Evolutionary conservation across 148 eudicot species (phyloP).

Genomic region (Simmondsia chinensis): DNA sequence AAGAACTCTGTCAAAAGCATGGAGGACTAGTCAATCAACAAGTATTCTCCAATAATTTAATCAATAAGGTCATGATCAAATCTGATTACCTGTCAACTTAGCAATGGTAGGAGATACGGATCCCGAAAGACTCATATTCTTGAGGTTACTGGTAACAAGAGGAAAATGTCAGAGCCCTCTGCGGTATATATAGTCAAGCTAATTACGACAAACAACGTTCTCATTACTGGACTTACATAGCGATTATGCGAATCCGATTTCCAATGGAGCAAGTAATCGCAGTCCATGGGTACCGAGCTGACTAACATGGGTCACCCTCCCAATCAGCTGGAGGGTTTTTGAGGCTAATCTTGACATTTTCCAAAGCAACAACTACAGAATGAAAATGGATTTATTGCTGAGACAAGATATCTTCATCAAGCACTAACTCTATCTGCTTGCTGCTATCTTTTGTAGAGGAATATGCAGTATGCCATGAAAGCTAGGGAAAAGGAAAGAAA

Average conservation of each 20-base stretch:
- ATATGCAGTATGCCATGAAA: no score
- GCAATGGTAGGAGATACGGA: slow-evolving; percentile 55
- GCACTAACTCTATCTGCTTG: no score
- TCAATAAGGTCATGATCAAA: neutral
- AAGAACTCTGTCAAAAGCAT: slow-evolving; percentile 49
- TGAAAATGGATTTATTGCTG: slow-evolving; percentile 5
- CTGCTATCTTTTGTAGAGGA: no score
- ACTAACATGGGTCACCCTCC: slow-evolving; percentile 97
- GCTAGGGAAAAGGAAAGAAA: no score
- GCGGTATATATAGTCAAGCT: no score
- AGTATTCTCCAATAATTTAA: slow-evolving; percentile 2
- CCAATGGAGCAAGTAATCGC: slow-evolving; percentile 77
- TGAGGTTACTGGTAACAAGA: slow-evolving; percentile 53
- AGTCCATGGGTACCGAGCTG: slow-evolving; percentile 75
- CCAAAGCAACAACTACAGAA: slow-evolving; percentile 55
- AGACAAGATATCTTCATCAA: neutral
- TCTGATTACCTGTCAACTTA: slow-evolving; percentile 46
- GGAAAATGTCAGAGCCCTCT: no score
- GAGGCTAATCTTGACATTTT: slow-evolving; percentile 36
- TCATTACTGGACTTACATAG: slow-evolving; percentile 74
- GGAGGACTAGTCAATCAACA: slow-evolving; percentile 6
- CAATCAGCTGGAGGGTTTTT: slow-evolving; percentile 73
- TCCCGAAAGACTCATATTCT: slow-evolving; percentile 68
- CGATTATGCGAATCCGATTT: slow-evolving; percentile 45
- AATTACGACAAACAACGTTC: no score